phyloP scores from a whole-genome alignment of 768 basidiomycete species.

The Hemileccinum rubropunctum region DNA sequence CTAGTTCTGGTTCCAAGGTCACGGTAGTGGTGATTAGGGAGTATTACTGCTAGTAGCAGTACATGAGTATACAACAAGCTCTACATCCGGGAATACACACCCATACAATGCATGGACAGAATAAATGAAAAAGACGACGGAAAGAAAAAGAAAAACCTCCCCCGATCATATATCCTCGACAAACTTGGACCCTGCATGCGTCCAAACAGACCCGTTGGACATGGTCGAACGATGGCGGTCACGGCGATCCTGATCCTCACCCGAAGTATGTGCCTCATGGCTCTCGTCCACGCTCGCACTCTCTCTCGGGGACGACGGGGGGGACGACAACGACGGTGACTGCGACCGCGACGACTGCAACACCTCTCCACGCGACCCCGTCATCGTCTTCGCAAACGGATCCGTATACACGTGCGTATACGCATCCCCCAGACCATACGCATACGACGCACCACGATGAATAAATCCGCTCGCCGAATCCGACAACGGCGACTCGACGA shows the following conservation, averaged over 20 bases:
- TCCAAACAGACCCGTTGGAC: conserved; percentile 32
- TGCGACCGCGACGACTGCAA: conserved; percentile 29
- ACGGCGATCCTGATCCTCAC: too few species aligned
- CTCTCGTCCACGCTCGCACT: conserved; percentile 11
- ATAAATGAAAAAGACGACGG: neutral
- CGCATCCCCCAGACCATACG: conserved; percentile 8
- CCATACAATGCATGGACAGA: too few species aligned
- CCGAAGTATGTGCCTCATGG: too few species aligned
- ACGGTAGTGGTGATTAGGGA: too few species aligned
- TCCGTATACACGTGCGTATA: conserved; percentile 4
- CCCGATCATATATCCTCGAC: conserved; percentile 34
- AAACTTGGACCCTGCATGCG: conserved; percentile 50
- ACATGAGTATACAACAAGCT: too few species aligned
- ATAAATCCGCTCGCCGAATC: conserved; percentile 17
- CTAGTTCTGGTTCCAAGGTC: too few species aligned
- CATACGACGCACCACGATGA: neutral
- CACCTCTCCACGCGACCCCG: neutral
- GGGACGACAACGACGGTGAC: conserved; percentile 31
- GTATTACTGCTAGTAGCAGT: too few species aligned
- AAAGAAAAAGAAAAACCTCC: neutral
- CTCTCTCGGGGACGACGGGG: conserved; percentile 21
- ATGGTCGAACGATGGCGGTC: conserved; percentile 20
- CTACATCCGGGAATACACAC: too few species aligned
- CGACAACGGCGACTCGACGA: conserved; percentile 28
- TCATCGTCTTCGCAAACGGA: conserved; percentile 18